Percentiles rank a stretch among this genome's conserved stretches.
Conservation (phyloP, 2,329 filamentous ascomycete species). For the Cladosporium sp. region DNA sequence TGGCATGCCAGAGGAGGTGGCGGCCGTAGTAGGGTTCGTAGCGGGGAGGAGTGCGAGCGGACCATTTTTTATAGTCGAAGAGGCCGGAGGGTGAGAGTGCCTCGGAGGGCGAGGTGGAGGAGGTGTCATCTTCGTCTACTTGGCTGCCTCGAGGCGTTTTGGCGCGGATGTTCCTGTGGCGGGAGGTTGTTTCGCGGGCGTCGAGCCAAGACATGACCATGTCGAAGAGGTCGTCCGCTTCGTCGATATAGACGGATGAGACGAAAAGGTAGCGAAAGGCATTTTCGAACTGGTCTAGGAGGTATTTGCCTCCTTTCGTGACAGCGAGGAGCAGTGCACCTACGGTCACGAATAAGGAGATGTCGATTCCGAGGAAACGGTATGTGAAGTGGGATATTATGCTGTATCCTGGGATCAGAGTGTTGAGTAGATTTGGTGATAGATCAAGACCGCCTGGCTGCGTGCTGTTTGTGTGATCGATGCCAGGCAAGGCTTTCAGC, state of each 20-base stretch:
- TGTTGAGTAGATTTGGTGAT: slow-evolving; percentile 51
- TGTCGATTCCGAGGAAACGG: slow-evolving; percentile 49
- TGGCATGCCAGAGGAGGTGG: slow-evolving; percentile 48
- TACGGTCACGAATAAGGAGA: slow-evolving; percentile 50
- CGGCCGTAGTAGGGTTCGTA: slow-evolving; percentile 54
- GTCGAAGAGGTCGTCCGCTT: slow-evolving; percentile 47
- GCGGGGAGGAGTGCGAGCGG: slow-evolving; percentile 49
- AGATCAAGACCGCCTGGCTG: slow-evolving; percentile 37
- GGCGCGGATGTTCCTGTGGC: slow-evolving; percentile 43
- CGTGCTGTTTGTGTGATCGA: slow-evolving; percentile 3
- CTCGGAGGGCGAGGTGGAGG: slow-evolving; percentile 37
- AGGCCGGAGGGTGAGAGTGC: slow-evolving; percentile 45
- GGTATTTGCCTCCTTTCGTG: slow-evolving; percentile 41
- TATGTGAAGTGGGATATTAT: slow-evolving; percentile 49
- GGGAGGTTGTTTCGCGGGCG: slow-evolving; percentile 42
- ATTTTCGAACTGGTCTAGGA: slow-evolving; percentile 37
- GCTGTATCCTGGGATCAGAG: slow-evolving; percentile 54
- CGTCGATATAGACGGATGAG: slow-evolving; percentile 49
- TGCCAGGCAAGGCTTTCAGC: slow-evolving; percentile 16
- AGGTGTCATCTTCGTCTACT: slow-evolving; percentile 34
- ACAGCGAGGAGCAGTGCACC: slow-evolving; percentile 47
- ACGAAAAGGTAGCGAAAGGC: slow-evolving; percentile 44
- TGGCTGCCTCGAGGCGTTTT: slow-evolving; percentile 42
- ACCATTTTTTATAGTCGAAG: slow-evolving; percentile 55
- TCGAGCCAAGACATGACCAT: slow-evolving; percentile 49